Evolutionary conservation across 2,329 filamentous ascomycete species (phyloP).

Genomic region (Penicillium capsulatum): DNA sequence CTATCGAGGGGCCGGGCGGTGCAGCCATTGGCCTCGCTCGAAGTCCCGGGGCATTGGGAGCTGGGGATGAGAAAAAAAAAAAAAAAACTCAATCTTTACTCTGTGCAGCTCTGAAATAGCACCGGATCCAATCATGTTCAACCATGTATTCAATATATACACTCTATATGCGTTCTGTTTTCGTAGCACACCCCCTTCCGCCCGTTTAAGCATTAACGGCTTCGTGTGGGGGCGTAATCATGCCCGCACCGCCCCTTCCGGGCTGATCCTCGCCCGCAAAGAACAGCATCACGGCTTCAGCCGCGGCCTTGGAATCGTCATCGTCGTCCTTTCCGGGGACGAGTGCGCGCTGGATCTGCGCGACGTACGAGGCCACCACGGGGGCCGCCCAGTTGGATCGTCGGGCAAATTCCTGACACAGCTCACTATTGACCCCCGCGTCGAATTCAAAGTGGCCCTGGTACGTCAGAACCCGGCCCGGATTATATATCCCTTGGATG

Average conservation of each 20-base stretch:
- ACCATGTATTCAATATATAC: too few species aligned
- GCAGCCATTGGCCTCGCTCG: too few species aligned
- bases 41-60: too few species aligned
- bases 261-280: conserved; percentile 21
- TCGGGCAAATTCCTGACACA: conserved; percentile 22
- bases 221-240: conserved; percentile 24
- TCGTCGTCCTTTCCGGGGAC: conserved; percentile 19
- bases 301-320: conserved; percentile 32
- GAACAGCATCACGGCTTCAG: conserved; percentile 32
- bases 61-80: too few species aligned
- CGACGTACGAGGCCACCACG: conserved; percentile 15
- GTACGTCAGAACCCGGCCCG: conserved; percentile 27
- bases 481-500: conserved; percentile 31
- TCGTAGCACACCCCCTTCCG: too few species aligned
- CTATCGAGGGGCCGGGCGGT: conserved; percentile 12
- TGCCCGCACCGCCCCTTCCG: conserved; percentile 9
- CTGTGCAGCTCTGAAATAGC: too few species aligned
- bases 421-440: conserved; percentile 23
- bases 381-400: conserved; percentile 21
- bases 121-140: too few species aligned
- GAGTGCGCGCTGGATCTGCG: conserved; percentile 19
- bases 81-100: too few species aligned
- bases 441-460: conserved; percentile 36
- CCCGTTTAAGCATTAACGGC: not conserved
- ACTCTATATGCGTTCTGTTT: too few species aligned